Conservation (phyloP, 176 grass and related monocot species). For the Lolium rigidum region DNA sequence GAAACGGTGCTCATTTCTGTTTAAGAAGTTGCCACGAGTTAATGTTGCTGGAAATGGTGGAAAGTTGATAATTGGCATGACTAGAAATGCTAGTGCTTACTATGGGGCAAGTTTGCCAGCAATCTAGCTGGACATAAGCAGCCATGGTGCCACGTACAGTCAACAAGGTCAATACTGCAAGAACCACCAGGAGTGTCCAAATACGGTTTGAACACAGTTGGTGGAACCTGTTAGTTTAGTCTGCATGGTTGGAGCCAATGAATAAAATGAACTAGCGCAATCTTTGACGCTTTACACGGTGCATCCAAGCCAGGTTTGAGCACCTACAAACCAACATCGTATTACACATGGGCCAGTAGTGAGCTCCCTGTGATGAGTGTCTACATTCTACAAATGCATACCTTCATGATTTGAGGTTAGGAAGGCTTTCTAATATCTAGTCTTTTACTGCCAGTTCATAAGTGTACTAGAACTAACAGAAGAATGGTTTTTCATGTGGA, state of each 20-base stretch:
- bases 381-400: neutral
- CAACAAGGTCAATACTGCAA: conserved; percentile 27
- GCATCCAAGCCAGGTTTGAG: neutral
- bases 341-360: neutral
- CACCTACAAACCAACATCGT: neutral
- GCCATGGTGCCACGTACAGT: neutral
- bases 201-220: neutral
- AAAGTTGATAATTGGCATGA: conserved; percentile 17
- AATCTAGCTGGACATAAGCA: neutral
- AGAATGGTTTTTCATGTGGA: neutral
- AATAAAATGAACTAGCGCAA: neutral
- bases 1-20: neutral
- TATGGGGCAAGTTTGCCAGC: neutral
- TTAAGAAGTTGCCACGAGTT: conserved; percentile 1
- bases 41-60: neutral
- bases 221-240: neutral
- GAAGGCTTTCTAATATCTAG: neutral
- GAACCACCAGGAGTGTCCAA: neutral
- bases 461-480: no score
- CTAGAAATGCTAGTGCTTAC: neutral
- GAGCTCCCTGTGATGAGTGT: neutral
- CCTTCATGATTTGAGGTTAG: neutral
- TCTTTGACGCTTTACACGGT: neutral
- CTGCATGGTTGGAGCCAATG: neutral
- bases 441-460: neutral